Conservation (phyloP, 352 stramenopile species). For the Pythium sp. region DNA sequence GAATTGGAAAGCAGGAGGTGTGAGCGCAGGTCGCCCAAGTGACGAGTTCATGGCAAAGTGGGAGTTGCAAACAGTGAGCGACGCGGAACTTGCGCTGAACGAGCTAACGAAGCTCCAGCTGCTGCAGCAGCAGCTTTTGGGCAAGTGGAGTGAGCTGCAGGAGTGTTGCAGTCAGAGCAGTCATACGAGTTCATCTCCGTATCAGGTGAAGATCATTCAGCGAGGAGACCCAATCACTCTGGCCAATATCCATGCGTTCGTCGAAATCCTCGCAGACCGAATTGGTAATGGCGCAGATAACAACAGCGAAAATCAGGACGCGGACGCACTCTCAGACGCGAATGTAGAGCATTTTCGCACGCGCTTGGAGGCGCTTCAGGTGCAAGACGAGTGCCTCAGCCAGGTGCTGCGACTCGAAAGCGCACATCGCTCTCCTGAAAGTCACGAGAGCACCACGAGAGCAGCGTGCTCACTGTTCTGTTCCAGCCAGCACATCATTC, state of each 20-base stretch:
- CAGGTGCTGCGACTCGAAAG: slow-evolving; percentile 23
- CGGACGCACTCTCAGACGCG: background rate
- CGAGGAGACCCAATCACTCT: slow-evolving; percentile 36
- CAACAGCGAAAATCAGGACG: background rate
- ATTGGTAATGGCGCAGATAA: background rate
- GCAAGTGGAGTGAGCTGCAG: slow-evolving; percentile 52
- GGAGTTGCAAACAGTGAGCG: slow-evolving; percentile 22
- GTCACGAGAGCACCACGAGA: background rate
- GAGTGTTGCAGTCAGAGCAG: slow-evolving; percentile 26
- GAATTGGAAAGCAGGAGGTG: background rate
- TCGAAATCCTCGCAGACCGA: slow-evolving; percentile 30
- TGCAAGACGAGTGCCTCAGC: slow-evolving; percentile 32
- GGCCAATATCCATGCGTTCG: slow-evolving; percentile 33
- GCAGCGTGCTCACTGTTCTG: background rate
- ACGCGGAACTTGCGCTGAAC: slow-evolving; percentile 37
- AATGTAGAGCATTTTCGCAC: slow-evolving; percentile 21
- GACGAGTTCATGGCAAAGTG: background rate
- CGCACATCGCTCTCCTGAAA: background rate
- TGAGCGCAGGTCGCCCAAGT: too few species aligned
- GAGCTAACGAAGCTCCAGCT: slow-evolving; percentile 44
- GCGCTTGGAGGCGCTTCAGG: slow-evolving; percentile 30
- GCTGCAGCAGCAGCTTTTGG: slow-evolving; percentile 53
- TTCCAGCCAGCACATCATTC: background rate
- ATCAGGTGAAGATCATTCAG: slow-evolving; percentile 19
- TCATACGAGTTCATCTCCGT: background rate